Percentiles rank a stretch among this genome's conserved stretches.
Evolutionary conservation across 2,329 filamentous ascomycete genomes (phyloP).

Genomic region (Fusarium xylarioides): DNA sequence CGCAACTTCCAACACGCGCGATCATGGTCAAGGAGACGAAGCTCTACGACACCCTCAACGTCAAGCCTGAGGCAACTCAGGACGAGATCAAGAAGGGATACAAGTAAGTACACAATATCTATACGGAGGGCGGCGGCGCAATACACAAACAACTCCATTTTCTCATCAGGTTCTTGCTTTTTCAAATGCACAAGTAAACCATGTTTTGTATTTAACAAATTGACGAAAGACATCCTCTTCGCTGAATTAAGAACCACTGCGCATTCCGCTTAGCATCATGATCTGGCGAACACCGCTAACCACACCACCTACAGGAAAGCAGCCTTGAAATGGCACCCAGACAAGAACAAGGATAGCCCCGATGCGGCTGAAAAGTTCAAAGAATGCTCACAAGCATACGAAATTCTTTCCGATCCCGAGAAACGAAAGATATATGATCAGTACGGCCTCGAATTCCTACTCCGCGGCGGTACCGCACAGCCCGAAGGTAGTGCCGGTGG

Average conservation of each 20-base stretch:
- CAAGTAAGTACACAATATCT: constrained; percentile 63
- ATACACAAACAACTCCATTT: not conserved
- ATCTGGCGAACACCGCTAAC: constrained; percentile 47
- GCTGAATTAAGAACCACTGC: not conserved
- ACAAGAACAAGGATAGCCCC: constrained; percentile 96
- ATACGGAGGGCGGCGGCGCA: not conserved
- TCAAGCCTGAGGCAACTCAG: constrained; percentile 82
- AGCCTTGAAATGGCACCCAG: constrained; percentile 91
- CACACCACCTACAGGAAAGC: constrained; percentile 69
- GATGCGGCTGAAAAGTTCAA: constrained; percentile 94
- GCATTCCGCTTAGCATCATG: not conserved
- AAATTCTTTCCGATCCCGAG: constrained; percentile 96
- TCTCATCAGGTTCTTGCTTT: not conserved
- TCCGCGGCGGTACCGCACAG: constrained; percentile 78
- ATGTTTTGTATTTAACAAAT: not conserved
- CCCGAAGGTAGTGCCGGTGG: constrained; percentile 66
- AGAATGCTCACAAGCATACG: constrained; percentile 96
- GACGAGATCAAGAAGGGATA: constrained; percentile 99
- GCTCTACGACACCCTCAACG: constrained; percentile 85
- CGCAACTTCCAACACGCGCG: constrained; percentile 35
- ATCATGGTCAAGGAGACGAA: constrained; percentile 95
- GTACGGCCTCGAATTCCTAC: constrained; percentile 91
- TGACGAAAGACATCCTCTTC: not conserved
- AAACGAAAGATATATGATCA: constrained; percentile 97
- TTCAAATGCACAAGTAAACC: not conserved